Evolutionary conservation across 148 eudicot genomes (phyloP).

Genomic region (Rheum nobile): DNA sequence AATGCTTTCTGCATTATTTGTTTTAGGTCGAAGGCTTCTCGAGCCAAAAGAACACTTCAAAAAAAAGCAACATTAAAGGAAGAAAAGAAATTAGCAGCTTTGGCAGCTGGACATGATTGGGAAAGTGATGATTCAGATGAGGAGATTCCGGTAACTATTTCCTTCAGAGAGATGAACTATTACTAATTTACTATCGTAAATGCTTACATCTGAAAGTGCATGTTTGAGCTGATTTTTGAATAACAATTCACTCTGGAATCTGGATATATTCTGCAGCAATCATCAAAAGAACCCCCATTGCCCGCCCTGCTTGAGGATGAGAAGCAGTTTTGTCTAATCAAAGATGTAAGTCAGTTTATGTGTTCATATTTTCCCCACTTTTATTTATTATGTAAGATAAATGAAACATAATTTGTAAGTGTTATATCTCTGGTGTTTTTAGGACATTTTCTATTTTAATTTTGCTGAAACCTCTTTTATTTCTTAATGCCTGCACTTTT

Average conservation of each 20-base stretch:
- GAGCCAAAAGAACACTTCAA: constrained; percentile 57
- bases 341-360: constrained; percentile 51
- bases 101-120: constrained; percentile 86
- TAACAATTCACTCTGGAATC: background rate
- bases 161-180: background rate
- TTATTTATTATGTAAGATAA: background rate
- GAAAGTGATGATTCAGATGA: constrained; percentile 71
- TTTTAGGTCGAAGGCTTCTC: constrained; percentile 49
- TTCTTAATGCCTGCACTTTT: background rate
- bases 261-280: constrained; percentile 36
- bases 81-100: constrained; percentile 56
- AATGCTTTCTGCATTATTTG: background rate
- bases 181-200: background rate
- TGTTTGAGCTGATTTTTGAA: constrained; percentile 2
- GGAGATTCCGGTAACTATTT: constrained; percentile 47
- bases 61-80: constrained; percentile 47
- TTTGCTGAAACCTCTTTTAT: background rate
- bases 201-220: background rate
- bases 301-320: constrained; percentile 80
- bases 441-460: background rate
- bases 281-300: constrained; percentile 48
- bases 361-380: background rate
- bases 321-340: constrained; percentile 52
- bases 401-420: background rate
- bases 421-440: background rate